Evolutionary conservation across 2,329 filamentous ascomycete species (phyloP).

Genomic region (Fusarium albosuccineum): DNA sequence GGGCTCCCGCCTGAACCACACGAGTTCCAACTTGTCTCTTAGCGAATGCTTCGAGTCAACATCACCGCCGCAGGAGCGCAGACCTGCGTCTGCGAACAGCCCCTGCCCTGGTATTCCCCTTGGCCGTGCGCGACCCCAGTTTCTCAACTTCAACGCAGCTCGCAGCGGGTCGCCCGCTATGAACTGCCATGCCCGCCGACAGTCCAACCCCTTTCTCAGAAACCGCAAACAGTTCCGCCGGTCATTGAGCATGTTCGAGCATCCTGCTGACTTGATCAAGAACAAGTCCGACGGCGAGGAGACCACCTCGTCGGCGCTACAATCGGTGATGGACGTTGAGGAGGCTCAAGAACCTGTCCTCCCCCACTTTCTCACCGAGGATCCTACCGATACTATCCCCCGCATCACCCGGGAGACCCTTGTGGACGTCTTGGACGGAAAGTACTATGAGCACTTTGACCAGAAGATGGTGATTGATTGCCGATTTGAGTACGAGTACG

Average conservation of each 20-base stretch:
- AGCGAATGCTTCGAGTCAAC: slow-evolving; percentile 82
- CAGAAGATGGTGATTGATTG: slow-evolving; percentile 93
- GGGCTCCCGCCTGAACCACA: slow-evolving; percentile 46
- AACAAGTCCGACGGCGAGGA: slow-evolving; percentile 73
- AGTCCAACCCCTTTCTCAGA: slow-evolving; percentile 77
- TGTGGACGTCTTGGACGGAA: slow-evolving; percentile 87
- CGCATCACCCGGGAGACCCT: slow-evolving; percentile 87
- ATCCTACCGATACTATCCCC: slow-evolving; percentile 86
- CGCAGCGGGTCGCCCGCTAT: slow-evolving; percentile 80
- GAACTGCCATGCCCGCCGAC: slow-evolving; percentile 77
- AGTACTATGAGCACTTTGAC: slow-evolving; percentile 81
- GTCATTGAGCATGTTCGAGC: slow-evolving; percentile 98
- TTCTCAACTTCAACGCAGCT: slow-evolving; percentile 67
- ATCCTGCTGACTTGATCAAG: slow-evolving; percentile 88
- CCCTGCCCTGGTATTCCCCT: slow-evolving; percentile 67
- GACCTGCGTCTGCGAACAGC: slow-evolving; percentile 71
- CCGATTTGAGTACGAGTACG: slow-evolving; percentile 98
- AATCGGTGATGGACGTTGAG: slow-evolving; percentile 87
- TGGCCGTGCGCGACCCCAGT: slow-evolving; percentile 75
- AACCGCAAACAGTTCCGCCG: slow-evolving; percentile 91
- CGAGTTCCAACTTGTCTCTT: slow-evolving; percentile 68
- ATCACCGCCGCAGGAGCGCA: slow-evolving; percentile 80
- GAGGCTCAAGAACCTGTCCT: slow-evolving; percentile 79
- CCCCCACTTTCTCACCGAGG: slow-evolving; percentile 86
- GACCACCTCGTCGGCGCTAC: slow-evolving; percentile 60